Percentiles rank a stretch among this genome's conserved stretches.
phyloP scores from a whole-genome alignment of 2,329 filamentous ascomycete genomes.

The Helicocarpus griseus region DNA sequence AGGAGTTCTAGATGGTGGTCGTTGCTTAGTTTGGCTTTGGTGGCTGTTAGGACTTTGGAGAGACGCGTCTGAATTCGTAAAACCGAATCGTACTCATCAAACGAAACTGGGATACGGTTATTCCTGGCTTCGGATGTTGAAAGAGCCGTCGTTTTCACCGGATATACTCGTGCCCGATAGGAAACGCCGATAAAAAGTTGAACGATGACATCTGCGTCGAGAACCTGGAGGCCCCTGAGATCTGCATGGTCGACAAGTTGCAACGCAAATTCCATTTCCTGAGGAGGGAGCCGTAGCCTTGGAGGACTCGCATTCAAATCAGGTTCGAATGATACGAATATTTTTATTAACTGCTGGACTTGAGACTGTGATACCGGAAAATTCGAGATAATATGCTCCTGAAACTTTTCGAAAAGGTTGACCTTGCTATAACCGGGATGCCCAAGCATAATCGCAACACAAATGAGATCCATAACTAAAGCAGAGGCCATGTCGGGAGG shows the following conservation, averaged over 20 bases:
- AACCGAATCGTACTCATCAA: slow-evolving; percentile 9
- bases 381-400: slow-evolving; percentile 25
- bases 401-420: slow-evolving; percentile 24
- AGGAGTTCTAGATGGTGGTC: slow-evolving; percentile 23
- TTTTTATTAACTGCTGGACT: slow-evolving; percentile 27
- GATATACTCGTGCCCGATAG: slow-evolving; percentile 38
- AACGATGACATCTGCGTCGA: slow-evolving; percentile 40
- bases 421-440: slow-evolving; percentile 31
- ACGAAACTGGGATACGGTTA: slow-evolving; percentile 6
- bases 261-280: slow-evolving; percentile 28
- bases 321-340: slow-evolving; percentile 21
- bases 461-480: slow-evolving; percentile 25
- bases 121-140: slow-evolving; percentile 8
- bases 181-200: slow-evolving; percentile 29
- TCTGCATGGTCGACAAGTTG: slow-evolving; percentile 34
- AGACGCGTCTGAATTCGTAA: slow-evolving; percentile 17
- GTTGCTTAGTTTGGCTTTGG: slow-evolving; percentile 21
- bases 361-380: slow-evolving; percentile 25
- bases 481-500: slow-evolving; percentile 22
- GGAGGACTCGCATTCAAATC: slow-evolving; percentile 12
- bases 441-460: slow-evolving; percentile 27
- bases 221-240: slow-evolving; percentile 30
- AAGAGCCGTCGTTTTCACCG: slow-evolving; percentile 2
- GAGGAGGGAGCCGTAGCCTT: slow-evolving; percentile 12
- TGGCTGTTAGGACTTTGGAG: slow-evolving; percentile 21